These are phyloP conservation scores for Aspergillus candidus DNA, from an alignment of 2,329 filamentous ascomycete species.

Conservation along the genomic window DNA sequence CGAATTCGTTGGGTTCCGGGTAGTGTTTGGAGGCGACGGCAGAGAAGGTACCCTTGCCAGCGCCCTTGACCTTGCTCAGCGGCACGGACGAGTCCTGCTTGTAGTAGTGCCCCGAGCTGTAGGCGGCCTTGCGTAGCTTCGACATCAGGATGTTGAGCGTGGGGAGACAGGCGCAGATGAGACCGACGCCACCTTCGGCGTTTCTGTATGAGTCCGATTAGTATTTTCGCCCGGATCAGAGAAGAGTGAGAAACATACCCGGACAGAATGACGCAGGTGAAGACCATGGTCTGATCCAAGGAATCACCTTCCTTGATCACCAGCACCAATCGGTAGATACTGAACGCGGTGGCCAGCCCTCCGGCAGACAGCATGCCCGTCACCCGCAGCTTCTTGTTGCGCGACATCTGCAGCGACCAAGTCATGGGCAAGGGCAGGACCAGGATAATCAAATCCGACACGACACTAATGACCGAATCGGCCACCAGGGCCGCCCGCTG, in stretches of 20 bases:
- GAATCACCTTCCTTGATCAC: conserved; percentile 28
- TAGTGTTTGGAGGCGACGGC: conserved; percentile 12
- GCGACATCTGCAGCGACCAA: conserved; percentile 35
- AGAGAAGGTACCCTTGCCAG: conserved; percentile 12
- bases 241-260: conserved; percentile 24
- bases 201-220: conserved; percentile 21
- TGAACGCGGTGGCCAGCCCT: conserved; percentile 34
- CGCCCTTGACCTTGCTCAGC: conserved; percentile 20
- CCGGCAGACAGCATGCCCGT: conserved; percentile 34
- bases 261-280: conserved; percentile 32
- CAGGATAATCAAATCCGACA: conserved; percentile 34
- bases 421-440: conserved; percentile 33
- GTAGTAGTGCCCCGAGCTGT: conserved; percentile 26
- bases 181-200: conserved; percentile 31
- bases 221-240: not conserved
- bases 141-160: conserved; percentile 26
- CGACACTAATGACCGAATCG: conserved; percentile 35
- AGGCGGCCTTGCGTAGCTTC: conserved; percentile 19
- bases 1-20: conserved; percentile 18
- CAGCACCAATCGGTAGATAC: conserved; percentile 33
- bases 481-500: conserved; percentile 33
- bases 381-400: conserved; percentile 32
- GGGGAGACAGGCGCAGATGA: conserved; percentile 36
- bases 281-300: conserved; percentile 29
- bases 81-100: conserved; percentile 21